Base-by-base conservation (phyloP, 2,329 filamentous ascomycete genomes). In the Fusarium sp. region DNA sequence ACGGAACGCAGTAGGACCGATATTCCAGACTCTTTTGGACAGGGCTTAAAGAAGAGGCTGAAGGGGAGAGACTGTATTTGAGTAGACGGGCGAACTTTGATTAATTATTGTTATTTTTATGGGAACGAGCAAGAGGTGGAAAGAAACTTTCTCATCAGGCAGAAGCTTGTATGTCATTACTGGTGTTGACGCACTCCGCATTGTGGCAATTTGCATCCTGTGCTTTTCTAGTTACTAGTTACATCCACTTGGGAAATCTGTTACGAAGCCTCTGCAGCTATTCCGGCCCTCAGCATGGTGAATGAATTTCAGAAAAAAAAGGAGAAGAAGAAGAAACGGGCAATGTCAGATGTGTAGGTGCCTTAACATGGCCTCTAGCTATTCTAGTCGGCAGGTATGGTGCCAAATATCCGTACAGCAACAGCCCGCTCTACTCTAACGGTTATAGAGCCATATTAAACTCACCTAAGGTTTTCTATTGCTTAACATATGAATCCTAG, bases 1-100 rank as follows among this genome's bases (percentile, higher is more conserved):
- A 78, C 57, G 76, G 76, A 53, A 72, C 54, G 59, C 71, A 76
- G 69, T 76, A 75, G 67, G 57, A 51, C 30, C 38, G 60, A 55
- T 36, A 47, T 38, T 50, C 36, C 60, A 53, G 65, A 45, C 39
- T 59, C 51, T 48, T 45, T 30, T 24, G 63, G 48, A 47, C 35
- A 41, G 48, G 36, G 64, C 20, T 42, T 30, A 41, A 47, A 47
- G 61, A 24, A 38, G 41, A 36, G 14, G 57, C 53, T 45, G 58
- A 44, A 59, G 71, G 64, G 62, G 36, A 65, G 56, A 67, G 30
- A 33, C 31, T 69, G 64, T 72, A 69, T 61, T 68, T 58, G 71
- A 65, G n/a, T 51, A 39, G 31, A 50, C 47, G 30, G 54, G 65
- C 39, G 64, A 69, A 60, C 36, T 58, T 74, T 56, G 69, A 74